Evolutionary conservation across 352 stramenopile genomes (phyloP).

Genomic region (Phytopythium boreale): DNA sequence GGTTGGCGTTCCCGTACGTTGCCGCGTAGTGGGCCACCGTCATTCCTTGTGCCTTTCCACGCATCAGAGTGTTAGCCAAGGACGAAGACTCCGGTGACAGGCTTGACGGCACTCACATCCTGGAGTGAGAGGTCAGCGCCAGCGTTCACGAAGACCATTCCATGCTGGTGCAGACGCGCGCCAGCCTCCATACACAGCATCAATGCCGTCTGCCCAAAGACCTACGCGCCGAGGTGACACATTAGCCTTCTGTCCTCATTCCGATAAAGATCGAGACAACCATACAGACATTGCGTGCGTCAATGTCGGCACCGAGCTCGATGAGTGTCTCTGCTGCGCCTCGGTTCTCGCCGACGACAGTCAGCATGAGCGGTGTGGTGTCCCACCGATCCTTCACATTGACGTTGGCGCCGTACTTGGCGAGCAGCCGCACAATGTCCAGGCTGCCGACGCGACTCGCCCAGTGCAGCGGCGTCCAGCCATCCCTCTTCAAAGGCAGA

Average conservation of each 20-base stretch:
- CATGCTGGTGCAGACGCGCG: constrained; percentile 56
- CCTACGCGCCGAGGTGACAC: constrained; percentile 16
- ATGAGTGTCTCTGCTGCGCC: constrained; percentile 54
- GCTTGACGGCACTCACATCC: constrained; percentile 37
- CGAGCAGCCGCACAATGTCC: constrained; percentile 71
- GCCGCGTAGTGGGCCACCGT: constrained; percentile 69
- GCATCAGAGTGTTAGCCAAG: neutral
- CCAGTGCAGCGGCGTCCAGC: constrained; percentile 78
- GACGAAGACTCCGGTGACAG: neutral
- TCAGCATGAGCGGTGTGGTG: constrained; percentile 79
- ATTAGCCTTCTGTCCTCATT: neutral
- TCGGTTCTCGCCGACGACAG: constrained; percentile 67
- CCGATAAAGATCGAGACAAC: neutral
- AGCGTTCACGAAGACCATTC: constrained; percentile 74
- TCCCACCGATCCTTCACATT: constrained; percentile 76
- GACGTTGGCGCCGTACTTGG: constrained; percentile 72
- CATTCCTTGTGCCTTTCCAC: constrained; percentile 62
- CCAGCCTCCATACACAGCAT: constrained; percentile 71
- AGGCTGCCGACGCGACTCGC: constrained; percentile 70
- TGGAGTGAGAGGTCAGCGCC: constrained; percentile 50
- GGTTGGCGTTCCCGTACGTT: constrained; percentile 46
- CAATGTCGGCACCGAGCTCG: constrained; percentile 66
- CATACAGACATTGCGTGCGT: constrained; percentile 55
- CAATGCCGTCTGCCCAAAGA: constrained; percentile 70
- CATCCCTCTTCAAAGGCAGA: constrained; percentile 36